phyloP scores from a whole-genome alignment of 441 rosid genomes.

The Flueggea neowawraea region DNA sequence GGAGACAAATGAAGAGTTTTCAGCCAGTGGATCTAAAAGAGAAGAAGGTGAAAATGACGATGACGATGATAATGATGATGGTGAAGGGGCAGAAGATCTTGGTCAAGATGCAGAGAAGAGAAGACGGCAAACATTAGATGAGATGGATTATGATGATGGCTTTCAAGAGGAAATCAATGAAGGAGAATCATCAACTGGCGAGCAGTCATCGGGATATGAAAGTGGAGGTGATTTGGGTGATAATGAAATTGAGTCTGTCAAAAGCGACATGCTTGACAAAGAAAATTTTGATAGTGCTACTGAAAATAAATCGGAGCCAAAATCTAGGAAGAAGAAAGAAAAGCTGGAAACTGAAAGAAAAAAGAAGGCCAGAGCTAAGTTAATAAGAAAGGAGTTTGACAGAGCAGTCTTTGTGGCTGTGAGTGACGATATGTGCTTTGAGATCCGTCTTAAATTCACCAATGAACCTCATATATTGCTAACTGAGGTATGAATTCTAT shows the following conservation, averaged over 20 bases:
- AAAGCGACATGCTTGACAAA: conserved; percentile 28
- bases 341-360: conserved; percentile 17
- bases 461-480: conserved; percentile 83
- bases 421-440: conserved; percentile 45
- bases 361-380: conserved; percentile 24
- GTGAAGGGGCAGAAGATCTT: conserved; percentile 74
- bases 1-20: conserved; percentile 49
- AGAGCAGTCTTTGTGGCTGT: conserved; percentile 46
- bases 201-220: conserved; percentile 35
- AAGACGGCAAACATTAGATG: conserved; percentile 62
- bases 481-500: conserved; percentile 59
- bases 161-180: conserved; percentile 52
- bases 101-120: conserved; percentile 78
- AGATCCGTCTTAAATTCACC: conserved; percentile 72
- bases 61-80: conserved; percentile 40
- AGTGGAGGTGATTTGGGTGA: conserved; percentile 55
- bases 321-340: conserved; percentile 22
- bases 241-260: conserved; percentile 36
- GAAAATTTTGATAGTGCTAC: conserved; percentile 20
- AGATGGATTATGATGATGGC: conserved; percentile 79
- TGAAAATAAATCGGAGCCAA: conserved; percentile 21
- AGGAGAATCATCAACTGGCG: conserved; percentile 31
- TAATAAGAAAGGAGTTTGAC: conserved; percentile 32
- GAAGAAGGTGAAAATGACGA: conserved; percentile 38
- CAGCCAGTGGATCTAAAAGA: conserved; percentile 27